Base-by-base conservation (phyloP, 2,329 filamentous ascomycete species). In the Hawksworthiomyces lignivorus region DNA sequence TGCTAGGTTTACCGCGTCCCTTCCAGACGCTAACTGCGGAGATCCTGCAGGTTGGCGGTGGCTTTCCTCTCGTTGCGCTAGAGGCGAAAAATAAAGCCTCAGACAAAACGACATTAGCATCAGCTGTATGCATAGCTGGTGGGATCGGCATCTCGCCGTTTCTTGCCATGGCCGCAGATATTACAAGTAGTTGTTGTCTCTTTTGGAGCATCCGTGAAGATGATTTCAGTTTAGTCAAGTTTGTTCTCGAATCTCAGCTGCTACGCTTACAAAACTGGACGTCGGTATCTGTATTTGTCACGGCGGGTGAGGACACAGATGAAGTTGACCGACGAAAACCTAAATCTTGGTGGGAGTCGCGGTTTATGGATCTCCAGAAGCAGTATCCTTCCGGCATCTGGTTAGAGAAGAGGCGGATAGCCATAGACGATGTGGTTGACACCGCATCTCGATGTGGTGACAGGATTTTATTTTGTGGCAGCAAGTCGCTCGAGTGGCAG, bases 401-500 rank as follows among this genome's bases (percentile, higher is more conserved):
- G 8, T 28, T 45, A 4, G 10, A 12, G 5, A 18, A 20, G 14
- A 35, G 47, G 3, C 42, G 51, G 26, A 50, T 53, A 39, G 5
- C 33, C 1, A 17, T 21, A 12, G 43, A 41, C 2, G 41, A 49
- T 14, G 1, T 52, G 8, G 14, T 24, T 7, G n/a, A 7, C 4
- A 17, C 18, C 1, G 10, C 34, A 6, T 8, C 8, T 22, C n/a
- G 27, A 2, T 21, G 8, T 11, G 12, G 17, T 5, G 32, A 7
- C 1, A 17, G 32, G 4, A 22, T 51, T 4, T 21, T 51, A 4
- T 53, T 53, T n/a, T 54, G 51, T 26, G 51, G 51, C 7, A 54
- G 50, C 43, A 54, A 53, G 29, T 46, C 51, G 4, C 30, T 54
- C 4, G 47, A 54, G 39, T 54, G 52, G 52, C 52, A 54, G 38